A percentile compares a stretch with the other conserved stretches of the same genome.
Conservation (phyloP, 352 stramenopile genomes). For the Phytopythium vexans region DNA sequence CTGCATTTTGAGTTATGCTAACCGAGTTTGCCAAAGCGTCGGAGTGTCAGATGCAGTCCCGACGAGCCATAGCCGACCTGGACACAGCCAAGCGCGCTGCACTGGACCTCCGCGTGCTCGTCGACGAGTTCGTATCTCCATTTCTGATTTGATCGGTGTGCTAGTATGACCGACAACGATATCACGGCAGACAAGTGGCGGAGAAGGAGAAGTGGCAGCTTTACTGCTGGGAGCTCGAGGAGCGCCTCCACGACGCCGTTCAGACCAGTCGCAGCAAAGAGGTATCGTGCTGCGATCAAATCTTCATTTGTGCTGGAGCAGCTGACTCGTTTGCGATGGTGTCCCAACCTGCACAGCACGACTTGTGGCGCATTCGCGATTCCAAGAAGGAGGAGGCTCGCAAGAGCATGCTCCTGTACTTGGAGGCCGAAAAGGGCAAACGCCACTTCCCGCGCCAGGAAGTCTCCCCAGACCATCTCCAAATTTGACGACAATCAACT, state of each 20-base stretch:
- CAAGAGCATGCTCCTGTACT: constrained; percentile 75
- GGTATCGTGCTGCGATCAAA: constrained; percentile 12
- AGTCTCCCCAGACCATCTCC: too few relatives aligned
- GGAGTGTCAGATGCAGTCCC: not conserved
- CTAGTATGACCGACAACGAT: not conserved
- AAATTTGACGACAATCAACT: too few relatives aligned
- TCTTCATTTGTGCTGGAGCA: not conserved
- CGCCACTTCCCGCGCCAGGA: constrained; percentile 27
- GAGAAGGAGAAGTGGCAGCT: constrained; percentile 79
- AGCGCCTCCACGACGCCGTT: constrained; percentile 52
- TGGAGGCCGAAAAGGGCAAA: constrained; percentile 62
- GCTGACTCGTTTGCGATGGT: not conserved
- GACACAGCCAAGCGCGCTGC: constrained; percentile 27
- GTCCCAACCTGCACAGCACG: constrained; percentile 19
- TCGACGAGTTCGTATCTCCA: constrained; percentile 48
- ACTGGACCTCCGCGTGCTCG: constrained; percentile 46
- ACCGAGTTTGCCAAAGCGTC: not conserved
- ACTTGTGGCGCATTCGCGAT: constrained; percentile 59
- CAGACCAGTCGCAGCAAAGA: constrained; percentile 56
- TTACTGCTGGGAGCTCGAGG: constrained; percentile 76
- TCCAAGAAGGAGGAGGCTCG: constrained; percentile 68
- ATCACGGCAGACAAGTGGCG: constrained; percentile 42
- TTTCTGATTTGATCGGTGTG: constrained; percentile 1
- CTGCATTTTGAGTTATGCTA: not conserved
- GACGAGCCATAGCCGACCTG: constrained; percentile 24